These are phyloP conservation scores for Penicillium paxilli DNA, from an alignment of 495 filamentous ascomycete genomes.

Conservation along the genomic window DNA sequence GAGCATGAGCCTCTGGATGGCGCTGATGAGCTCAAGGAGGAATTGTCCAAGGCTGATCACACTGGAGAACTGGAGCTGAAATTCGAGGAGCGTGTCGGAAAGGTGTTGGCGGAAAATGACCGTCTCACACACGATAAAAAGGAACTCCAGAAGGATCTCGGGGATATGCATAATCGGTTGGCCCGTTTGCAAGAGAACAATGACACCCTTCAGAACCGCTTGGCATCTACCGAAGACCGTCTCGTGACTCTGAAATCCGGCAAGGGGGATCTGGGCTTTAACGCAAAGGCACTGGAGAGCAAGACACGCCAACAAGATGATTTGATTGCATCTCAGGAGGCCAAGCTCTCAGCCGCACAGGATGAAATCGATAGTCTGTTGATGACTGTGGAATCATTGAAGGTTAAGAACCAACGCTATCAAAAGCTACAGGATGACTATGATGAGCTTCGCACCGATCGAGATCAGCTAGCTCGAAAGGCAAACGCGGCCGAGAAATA, in stretches of 20 bases:
- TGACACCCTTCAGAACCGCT: conserved; percentile 47
- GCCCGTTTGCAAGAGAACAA: conserved; percentile 60
- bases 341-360: conserved; percentile 48
- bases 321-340: conserved; percentile 58
- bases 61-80: conserved; percentile 50
- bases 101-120: conserved; percentile 50
- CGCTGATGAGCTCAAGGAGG: conserved; percentile 39
- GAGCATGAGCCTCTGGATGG: conserved; percentile 36
- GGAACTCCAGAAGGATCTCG: conserved; percentile 50
- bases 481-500: conserved; percentile 76
- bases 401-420: conserved; percentile 46
- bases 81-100: conserved; percentile 56
- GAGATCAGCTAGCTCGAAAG: conserved; percentile 74
- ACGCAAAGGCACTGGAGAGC: conserved; percentile 46
- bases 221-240: conserved; percentile 49
- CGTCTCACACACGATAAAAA: conserved; percentile 53
- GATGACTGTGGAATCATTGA: conserved; percentile 42
- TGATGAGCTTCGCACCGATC: conserved; percentile 69
- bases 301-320: conserved; percentile 55
- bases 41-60: conserved; percentile 31
- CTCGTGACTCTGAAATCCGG: conserved; percentile 45
- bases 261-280: conserved; percentile 44
- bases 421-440: conserved; percentile 66
- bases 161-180: conserved; percentile 56
- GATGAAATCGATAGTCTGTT: conserved; percentile 44